Percentiles rank a stretch among this genome's conserved stretches.
Conservation (phyloP, 305 asterid species). For the Nicotiana rustica region DNA sequence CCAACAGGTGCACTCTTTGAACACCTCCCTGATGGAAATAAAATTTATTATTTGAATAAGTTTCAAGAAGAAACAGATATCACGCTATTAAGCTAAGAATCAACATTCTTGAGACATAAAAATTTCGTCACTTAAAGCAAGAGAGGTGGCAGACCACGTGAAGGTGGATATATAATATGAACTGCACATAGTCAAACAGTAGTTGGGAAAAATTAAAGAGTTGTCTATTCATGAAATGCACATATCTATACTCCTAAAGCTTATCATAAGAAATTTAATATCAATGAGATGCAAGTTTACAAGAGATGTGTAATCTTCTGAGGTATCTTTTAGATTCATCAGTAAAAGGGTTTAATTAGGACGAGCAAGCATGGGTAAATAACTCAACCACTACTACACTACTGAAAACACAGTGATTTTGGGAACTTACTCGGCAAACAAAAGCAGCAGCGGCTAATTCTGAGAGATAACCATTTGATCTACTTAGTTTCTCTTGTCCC, state of each 20-base stretch:
- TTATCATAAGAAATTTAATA: not conserved
- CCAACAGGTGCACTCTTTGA: slow-evolving; percentile 90
- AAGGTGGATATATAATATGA: not conserved
- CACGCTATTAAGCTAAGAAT: not conserved
- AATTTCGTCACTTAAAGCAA: not conserved
- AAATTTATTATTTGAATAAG: slow-evolving; percentile 3
- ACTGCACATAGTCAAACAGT: slow-evolving; percentile 18
- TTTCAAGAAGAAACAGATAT: slow-evolving; percentile 1
- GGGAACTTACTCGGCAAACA: slow-evolving; percentile 84
- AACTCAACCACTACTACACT: not conserved
- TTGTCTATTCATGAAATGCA: slow-evolving; percentile 8
- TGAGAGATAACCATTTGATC: slow-evolving; percentile 82
- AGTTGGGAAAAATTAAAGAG: not conserved
- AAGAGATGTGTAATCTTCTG: not conserved
- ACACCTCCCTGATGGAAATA: slow-evolving; percentile 81
- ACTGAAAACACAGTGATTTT: slow-evolving; percentile 3
- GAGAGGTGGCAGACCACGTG: slow-evolving; percentile 17
- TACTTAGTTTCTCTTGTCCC: slow-evolving; percentile 89
- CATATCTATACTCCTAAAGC: not conserved
- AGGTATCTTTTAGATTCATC: slow-evolving; percentile 4
- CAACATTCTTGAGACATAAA: slow-evolving; percentile 16
- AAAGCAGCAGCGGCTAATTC: slow-evolving; percentile 99
- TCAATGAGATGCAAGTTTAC: not conserved
- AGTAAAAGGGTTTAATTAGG: not conserved
- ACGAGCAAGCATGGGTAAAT: slow-evolving; percentile 12